These are phyloP conservation scores for Dalbergia oliveri DNA, from an alignment of 306 rosid genomes.

Conservation along the genomic window DNA sequence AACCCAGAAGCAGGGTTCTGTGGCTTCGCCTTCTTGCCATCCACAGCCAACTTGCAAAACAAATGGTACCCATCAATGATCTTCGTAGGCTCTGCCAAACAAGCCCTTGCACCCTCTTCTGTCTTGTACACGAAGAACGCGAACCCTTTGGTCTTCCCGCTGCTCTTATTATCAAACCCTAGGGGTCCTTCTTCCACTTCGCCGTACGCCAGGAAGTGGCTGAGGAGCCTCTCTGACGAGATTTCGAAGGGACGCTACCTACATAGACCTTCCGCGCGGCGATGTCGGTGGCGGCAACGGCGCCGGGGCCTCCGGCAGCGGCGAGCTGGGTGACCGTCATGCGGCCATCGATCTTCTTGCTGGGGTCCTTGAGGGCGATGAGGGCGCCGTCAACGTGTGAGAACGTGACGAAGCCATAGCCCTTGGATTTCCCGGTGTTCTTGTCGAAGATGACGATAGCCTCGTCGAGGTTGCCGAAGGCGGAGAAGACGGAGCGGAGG, in stretches of 20 bases:
- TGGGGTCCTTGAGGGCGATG: constrained; percentile 82
- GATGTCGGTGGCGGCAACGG: constrained; percentile 36
- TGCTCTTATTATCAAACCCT: constrained; percentile 89
- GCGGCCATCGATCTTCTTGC: constrained; percentile 91
- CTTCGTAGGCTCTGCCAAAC: constrained; percentile 73
- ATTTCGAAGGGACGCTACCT: constrained; percentile 81
- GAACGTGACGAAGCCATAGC: constrained; percentile 88
- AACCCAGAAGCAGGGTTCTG: constrained; percentile 42
- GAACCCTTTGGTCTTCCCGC: constrained; percentile 81
- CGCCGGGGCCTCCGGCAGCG: constrained; percentile 61
- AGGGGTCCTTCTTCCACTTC: constrained; percentile 93
- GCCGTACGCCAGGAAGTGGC: constrained; percentile 71
- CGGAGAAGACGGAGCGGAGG: constrained; percentile 75
- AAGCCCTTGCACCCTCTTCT: constrained; percentile 80
- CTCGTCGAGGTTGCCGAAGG: constrained; percentile 85
- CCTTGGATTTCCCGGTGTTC: constrained; percentile 76
- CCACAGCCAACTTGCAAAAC: constrained; percentile 72
- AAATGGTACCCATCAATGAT: constrained; percentile 80
- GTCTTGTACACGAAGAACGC: constrained; percentile 86
- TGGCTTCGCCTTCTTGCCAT: constrained; percentile 66
- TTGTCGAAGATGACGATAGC: constrained; percentile 87
- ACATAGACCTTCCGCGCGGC: constrained; percentile 79
- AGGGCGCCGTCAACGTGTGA: constrained; percentile 85
- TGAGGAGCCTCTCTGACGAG: constrained; percentile 69
- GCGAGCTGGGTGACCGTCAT: constrained; percentile 93